Base-by-base conservation (phyloP, 192 early-diverging fungal genomes). In the Chytriomyces hyalinus region DNA sequence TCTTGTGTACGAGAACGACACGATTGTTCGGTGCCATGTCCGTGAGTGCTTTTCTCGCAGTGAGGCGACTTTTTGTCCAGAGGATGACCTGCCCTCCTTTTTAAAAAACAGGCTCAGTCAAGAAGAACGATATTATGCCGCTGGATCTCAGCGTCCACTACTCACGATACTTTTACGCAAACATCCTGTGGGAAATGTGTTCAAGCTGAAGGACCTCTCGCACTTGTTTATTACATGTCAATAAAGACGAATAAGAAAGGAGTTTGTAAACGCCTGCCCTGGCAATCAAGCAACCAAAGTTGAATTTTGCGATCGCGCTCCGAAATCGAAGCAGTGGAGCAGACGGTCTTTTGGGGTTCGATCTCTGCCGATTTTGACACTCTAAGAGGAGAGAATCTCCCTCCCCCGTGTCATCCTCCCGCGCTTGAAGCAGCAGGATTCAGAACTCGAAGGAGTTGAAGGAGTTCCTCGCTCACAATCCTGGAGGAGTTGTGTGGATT, bases 141-240 rank as follows among this genome's bases (percentile, higher is more conserved):
- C 49, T 76, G 3, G 64, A 76, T 43, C 26, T 76, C 22, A 50
- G 49, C 65, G 11, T 44, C 57, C 65, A 67, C n/a, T 76, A 49
- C 64, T 76, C 74, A 1, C 10, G 53, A 46, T 76, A 67, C 49
- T 76, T 49, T 43, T 76, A 76, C 64, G 43, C 74, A 11, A 76
- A 76, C 36, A 26, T 67, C 8, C 45, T 76, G 64, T 76, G 74
- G 74, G 74, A 76, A 6, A 76, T 76, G 74, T 66, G 73, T 59
- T 71, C 69, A 36, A 36, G 36, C 36, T 36, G 36, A 36, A 36
- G 36, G 36, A 36, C 36, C 36, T 36, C 36, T 71, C 49, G 5
- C 10, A 36, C 10, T 36, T 26, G 15, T 11, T n/a, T 46, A n/a
- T 46, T 11, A 67, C 45, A 67, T 24, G 13, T n/a, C 24, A 47